Conservation (phyloP, 2,329 filamentous ascomycete species). For the Ascochyta lentis region DNA sequence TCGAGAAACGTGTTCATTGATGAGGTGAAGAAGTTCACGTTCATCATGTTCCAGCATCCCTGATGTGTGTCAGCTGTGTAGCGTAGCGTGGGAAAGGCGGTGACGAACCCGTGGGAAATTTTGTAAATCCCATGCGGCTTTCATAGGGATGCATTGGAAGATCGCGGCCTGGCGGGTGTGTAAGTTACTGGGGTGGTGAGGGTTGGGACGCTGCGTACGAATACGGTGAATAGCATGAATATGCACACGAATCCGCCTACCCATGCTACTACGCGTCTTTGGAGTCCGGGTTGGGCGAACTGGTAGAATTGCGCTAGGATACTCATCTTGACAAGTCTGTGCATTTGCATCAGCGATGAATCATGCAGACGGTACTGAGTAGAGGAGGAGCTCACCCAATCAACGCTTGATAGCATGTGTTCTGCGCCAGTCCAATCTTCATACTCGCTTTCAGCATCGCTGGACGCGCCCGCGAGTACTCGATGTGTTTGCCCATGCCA, state of each 20-base stretch:
- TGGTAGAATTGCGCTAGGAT: not conserved
- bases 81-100: not conserved
- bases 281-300: not conserved
- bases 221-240: not conserved
- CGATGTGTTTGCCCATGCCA: conserved; percentile 2
- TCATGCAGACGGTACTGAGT: not conserved
- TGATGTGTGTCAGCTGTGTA: not conserved
- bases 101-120: not conserved
- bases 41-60: conserved; percentile 3
- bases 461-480: not conserved
- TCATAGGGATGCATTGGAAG: conserved; percentile 3
- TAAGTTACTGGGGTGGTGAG: not conserved
- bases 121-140: not conserved
- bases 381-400: not conserved
- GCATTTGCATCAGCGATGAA: too few relatives aligned
- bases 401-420: not conserved
- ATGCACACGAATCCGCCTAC: not conserved
- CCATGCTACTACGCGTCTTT: not conserved
- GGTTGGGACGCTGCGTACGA: not conserved
- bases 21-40: not conserved
- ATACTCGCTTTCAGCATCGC: conserved; percentile 1
- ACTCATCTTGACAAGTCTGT: not conserved
- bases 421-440: conserved; percentile 1
- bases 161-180: not conserved
- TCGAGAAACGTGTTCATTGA: conserved; percentile 1